Evolutionary conservation across 768 basidiomycete species (phyloP).

Genomic region (Podaxis pistillaris): DNA sequence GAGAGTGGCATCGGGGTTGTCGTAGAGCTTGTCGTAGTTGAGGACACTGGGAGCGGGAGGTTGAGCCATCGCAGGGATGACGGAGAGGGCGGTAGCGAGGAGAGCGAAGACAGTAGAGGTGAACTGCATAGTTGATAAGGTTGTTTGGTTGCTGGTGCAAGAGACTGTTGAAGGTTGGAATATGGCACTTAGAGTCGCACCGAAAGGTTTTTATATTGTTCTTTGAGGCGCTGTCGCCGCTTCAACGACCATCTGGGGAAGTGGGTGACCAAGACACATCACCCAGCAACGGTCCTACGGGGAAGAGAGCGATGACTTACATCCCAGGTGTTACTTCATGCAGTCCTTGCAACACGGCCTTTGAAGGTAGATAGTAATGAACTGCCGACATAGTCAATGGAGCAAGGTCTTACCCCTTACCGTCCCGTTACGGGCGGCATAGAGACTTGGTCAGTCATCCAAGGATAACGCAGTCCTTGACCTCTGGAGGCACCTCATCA

Average conservation of each 20-base stretch:
- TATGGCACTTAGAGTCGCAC: background rate
- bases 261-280: background rate
- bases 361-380: background rate
- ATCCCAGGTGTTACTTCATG: background rate
- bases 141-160: background rate
- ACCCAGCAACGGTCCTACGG: background rate
- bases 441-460: background rate
- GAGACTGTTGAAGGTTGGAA: too few species aligned
- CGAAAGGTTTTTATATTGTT: background rate
- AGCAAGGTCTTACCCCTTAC: background rate
- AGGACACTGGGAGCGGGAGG: constrained; percentile 4
- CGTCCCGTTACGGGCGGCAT: background rate
- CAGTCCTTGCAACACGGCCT: background rate
- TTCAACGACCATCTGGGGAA: background rate
- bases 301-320: background rate
- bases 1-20: constrained; percentile 4
- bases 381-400: background rate
- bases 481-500: background rate
- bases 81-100: constrained; percentile 4
- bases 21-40: constrained; percentile 13
- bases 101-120: constrained; percentile 6
- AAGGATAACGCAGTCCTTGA: background rate
- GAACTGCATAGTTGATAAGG: constrained; percentile 1
- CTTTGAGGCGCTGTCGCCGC: background rate
- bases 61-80: constrained; percentile 2